Conservation (phyloP, 2,329 filamentous ascomycete species). For the Pseudogymnoascus pannorum region DNA sequence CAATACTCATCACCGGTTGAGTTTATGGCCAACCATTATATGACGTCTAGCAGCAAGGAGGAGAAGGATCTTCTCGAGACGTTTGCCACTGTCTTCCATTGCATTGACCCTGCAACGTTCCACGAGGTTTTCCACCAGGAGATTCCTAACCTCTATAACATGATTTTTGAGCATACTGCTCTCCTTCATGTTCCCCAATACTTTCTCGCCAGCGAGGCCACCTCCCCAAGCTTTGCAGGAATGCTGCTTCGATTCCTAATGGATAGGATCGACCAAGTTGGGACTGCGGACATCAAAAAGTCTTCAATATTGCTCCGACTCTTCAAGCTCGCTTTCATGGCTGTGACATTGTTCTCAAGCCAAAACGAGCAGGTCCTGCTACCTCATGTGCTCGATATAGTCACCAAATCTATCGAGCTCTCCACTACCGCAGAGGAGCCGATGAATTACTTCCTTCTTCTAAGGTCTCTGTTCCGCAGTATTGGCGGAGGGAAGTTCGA, state of each 20-base stretch:
- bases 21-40: slow-evolving; percentile 90
- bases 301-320: slow-evolving; percentile 87
- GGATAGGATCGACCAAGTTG: slow-evolving; percentile 92
- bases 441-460: slow-evolving; percentile 94
- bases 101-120: slow-evolving; percentile 95
- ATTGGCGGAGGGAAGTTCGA: slow-evolving; percentile 97
- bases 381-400: slow-evolving; percentile 93
- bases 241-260: slow-evolving; percentile 98
- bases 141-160: slow-evolving; percentile 91
- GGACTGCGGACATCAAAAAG: slow-evolving; percentile 83
- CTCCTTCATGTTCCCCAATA: slow-evolving; percentile 95
- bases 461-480: slow-evolving; percentile 88
- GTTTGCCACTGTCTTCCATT: slow-evolving; percentile 97
- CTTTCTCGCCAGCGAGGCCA: slow-evolving; percentile 96
- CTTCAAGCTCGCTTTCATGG: slow-evolving; percentile 99
- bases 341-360: slow-evolving; percentile 86
- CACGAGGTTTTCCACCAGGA: slow-evolving; percentile 98
- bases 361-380: slow-evolving; percentile 95
- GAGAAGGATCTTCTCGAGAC: slow-evolving; percentile 97
- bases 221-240: slow-evolving; percentile 92
- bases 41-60: slow-evolving; percentile 87
- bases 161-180: slow-evolving; percentile 95
- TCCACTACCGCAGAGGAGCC: slow-evolving; percentile 94
- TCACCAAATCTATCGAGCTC: slow-evolving; percentile 93
- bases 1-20: slow-evolving; percentile 78